Percentiles rank a stretch among this genome's conserved stretches.
Conservation (phyloP, 768 basidiomycete genomes). For the Naganishia onofrii region DNA sequence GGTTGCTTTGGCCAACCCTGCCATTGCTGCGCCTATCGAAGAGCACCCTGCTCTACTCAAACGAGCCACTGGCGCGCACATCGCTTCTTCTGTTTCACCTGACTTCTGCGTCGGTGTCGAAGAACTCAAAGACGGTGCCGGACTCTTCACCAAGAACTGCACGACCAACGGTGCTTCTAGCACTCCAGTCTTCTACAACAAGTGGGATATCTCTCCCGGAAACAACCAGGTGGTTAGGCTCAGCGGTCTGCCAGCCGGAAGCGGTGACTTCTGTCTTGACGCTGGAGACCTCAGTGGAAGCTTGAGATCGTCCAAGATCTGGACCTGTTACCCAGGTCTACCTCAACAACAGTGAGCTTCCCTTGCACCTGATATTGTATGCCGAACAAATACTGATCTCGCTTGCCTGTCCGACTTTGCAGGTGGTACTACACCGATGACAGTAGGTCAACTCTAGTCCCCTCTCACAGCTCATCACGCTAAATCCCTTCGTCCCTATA, state of each 20-base stretch:
- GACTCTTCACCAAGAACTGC: slow-evolving; percentile 14
- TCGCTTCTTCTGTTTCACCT: background rate
- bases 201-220: slow-evolving; percentile 13
- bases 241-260: slow-evolving; percentile 5
- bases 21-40: background rate
- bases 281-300: background rate
- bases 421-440: slow-evolving; percentile 19
- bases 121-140: background rate
- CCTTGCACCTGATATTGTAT: background rate
- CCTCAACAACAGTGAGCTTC: slow-evolving; percentile 12
- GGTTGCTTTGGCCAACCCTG: slow-evolving; percentile 2
- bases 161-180: background rate
- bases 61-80: background rate
- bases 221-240: slow-evolving; percentile 13
- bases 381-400: background rate
- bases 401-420: background rate
- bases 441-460: background rate
- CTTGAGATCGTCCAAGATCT: slow-evolving; percentile 1
- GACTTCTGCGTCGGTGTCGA: slow-evolving; percentile 19
- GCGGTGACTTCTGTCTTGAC: slow-evolving; percentile 13
- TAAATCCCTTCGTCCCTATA: background rate
- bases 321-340: slow-evolving; percentile 15
- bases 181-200: slow-evolving; percentile 9
- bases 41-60: background rate
- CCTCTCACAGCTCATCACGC: background rate